Conservation (phyloP, 2,329 filamentous ascomycete species). For the Botrytis byssoidea region DNA sequence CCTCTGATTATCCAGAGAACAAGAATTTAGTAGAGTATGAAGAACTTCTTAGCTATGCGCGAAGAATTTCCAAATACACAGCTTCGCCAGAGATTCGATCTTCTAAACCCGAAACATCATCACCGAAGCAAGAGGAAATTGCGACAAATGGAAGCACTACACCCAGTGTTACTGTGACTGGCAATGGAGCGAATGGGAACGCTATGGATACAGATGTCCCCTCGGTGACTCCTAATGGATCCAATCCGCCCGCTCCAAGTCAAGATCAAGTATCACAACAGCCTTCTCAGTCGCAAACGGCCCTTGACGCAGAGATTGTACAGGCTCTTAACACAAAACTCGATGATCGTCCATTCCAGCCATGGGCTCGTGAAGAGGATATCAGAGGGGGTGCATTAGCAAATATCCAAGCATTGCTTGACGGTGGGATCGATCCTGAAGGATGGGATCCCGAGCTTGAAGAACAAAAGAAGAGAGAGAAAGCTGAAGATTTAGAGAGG, state of each 20-base stretch:
- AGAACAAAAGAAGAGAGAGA: constrained; percentile 35
- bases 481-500: constrained; percentile 37
- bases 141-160: constrained; percentile 36
- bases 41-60: constrained; percentile 74
- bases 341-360: constrained; percentile 59
- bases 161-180: constrained; percentile 27
- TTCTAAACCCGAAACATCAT: constrained; percentile 2
- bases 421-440: constrained; percentile 60
- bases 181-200: constrained; percentile 17
- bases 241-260: neutral
- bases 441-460: constrained; percentile 54
- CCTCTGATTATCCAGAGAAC: constrained; percentile 53
- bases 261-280: constrained; percentile 27
- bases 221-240: constrained; percentile 18
- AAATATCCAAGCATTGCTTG: constrained; percentile 58
- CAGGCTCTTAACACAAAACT: constrained; percentile 53
- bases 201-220: constrained; percentile 29
- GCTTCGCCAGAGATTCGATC: constrained; percentile 50
- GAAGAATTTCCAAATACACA: constrained; percentile 76
- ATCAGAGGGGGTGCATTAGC: constrained; percentile 69
- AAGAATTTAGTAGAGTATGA: constrained; percentile 62
- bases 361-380: constrained; percentile 72
- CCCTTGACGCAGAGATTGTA: constrained; percentile 40
- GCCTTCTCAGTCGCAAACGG: constrained; percentile 28
- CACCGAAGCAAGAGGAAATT: constrained; percentile 8